Conservation (phyloP, 1,284 basidiomycete genomes). For the Ceratobasidium sp. region DNA sequence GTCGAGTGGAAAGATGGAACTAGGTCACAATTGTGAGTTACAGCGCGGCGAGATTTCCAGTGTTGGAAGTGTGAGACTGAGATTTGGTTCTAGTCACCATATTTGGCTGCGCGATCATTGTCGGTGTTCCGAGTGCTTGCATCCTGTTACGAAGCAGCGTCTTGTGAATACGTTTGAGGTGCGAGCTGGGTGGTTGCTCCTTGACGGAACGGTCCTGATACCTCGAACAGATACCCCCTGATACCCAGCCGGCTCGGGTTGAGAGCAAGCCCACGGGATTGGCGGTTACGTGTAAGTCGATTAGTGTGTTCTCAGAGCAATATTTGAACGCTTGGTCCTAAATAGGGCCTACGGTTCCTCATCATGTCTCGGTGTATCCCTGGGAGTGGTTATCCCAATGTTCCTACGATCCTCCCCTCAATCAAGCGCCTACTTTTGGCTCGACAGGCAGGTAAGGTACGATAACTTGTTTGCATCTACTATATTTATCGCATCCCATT, state of each 20-base stretch:
- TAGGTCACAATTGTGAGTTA: conserved; percentile 49
- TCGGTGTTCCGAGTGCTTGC: conserved; percentile 89
- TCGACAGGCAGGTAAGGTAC: conserved; percentile 3
- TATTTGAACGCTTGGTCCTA: conserved; percentile 12
- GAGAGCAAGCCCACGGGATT: conserved; percentile 75
- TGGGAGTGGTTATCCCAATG: conserved; percentile 86
- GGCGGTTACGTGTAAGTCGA: conserved; percentile 72
- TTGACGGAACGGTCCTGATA: conserved; percentile 34
- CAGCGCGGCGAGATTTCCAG: not conserved
- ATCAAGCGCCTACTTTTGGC: not conserved
- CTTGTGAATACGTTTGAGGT: conserved; percentile 88
- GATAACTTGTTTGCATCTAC: not conserved
- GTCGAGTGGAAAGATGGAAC: conserved; percentile 70
- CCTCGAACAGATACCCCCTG: conserved; percentile 73
- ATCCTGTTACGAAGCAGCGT: conserved; percentile 90
- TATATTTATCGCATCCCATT: not conserved
- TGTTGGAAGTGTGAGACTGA: conserved; percentile 7
- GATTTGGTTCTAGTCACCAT: conserved; percentile 66
- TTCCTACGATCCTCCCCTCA: conserved; percentile 77
- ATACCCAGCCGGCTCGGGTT: conserved; percentile 76
- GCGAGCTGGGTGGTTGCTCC: conserved; percentile 48
- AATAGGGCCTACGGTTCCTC: conserved; percentile 71
- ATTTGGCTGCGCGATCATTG: conserved; percentile 89
- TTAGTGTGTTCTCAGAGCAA: not conserved
- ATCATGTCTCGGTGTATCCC: conserved; percentile 84